phyloP scores from a whole-genome alignment of 257 asterid genomes.

The Solanum verrucosum region DNA sequence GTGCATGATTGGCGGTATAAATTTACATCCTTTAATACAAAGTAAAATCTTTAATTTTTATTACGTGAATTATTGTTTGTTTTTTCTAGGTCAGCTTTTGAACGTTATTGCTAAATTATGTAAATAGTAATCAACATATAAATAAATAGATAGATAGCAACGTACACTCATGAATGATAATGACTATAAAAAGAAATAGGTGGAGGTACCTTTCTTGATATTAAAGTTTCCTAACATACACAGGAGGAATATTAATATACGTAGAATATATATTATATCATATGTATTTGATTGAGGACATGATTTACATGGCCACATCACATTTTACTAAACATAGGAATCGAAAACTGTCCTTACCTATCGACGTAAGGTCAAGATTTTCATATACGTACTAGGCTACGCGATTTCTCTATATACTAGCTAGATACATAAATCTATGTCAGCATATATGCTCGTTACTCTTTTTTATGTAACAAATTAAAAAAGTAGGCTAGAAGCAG shows the following conservation, averaged over 20 bases:
- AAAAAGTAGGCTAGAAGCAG: background rate
- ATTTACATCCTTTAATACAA: background rate
- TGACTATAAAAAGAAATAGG: background rate
- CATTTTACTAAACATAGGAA: conserved; percentile 1
- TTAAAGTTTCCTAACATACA: conserved; percentile 1
- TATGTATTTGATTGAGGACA: background rate
- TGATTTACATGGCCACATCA: background rate
- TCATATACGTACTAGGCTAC: background rate
- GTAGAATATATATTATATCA: background rate
- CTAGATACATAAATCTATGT: too few relatives aligned
- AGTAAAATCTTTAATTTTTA: background rate
- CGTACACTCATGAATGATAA: background rate
- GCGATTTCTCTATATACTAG: background rate
- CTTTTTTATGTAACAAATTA: too few relatives aligned
- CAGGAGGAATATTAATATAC: background rate
- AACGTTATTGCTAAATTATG: background rate
- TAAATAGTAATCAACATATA: background rate
- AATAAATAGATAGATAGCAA: background rate
- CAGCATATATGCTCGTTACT: background rate
- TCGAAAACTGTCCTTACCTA: background rate
- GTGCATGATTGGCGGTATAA: conserved; percentile 3
- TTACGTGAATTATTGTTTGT: background rate
- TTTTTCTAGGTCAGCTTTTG: background rate
- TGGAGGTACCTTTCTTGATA: conserved; percentile 26
- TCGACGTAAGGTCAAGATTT: background rate